Percentiles rank a stretch among this genome's conserved stretches.
Evolutionary conservation across 768 basidiomycete genomes (phyloP).

Genomic region (Sarcodon aspratus): DNA sequence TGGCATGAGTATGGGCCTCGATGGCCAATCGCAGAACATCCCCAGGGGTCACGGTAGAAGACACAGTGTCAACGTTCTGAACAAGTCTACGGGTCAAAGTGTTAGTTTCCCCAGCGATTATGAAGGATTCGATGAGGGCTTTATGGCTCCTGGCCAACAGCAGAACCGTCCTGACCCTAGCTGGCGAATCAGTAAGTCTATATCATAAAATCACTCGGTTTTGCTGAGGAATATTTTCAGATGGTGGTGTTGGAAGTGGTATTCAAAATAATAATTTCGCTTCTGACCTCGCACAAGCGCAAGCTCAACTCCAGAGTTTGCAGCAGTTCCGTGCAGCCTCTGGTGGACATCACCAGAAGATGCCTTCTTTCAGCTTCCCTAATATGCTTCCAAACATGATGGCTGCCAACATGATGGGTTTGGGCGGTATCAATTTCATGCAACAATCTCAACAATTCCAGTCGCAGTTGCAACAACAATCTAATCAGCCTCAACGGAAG

Average conservation of each 20-base stretch:
- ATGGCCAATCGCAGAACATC: slow-evolving; percentile 51
- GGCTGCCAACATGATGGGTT: slow-evolving; percentile 94
- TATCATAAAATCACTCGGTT: neutral
- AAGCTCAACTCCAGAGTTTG: slow-evolving; percentile 90
- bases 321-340: slow-evolving; percentile 95
- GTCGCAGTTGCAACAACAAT: slow-evolving; percentile 89
- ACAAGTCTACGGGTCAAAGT: slow-evolving; percentile 48
- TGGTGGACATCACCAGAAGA: slow-evolving; percentile 91
- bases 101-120: slow-evolving; percentile 32
- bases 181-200: slow-evolving; percentile 78
- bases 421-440: slow-evolving; percentile 73
- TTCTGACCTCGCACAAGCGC: slow-evolving; percentile 89
- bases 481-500: slow-evolving; percentile 89
- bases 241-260: slow-evolving; percentile 70
- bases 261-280: slow-evolving; percentile 47
- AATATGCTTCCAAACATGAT: slow-evolving; percentile 98
- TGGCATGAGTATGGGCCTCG: slow-evolving; percentile 38
- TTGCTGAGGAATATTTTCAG: slow-evolving; percentile 3
- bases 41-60: slow-evolving; percentile 82
- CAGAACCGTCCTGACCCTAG: slow-evolving; percentile 69
- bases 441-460: slow-evolving; percentile 95
- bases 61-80: slow-evolving; percentile 87
- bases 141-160: slow-evolving; percentile 52
- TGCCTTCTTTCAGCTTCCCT: slow-evolving; percentile 96
- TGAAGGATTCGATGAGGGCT: slow-evolving; percentile 76